phyloP scores from a whole-genome alignment of 2,329 filamentous ascomycete species.

The Paecilomyces formosus region DNA sequence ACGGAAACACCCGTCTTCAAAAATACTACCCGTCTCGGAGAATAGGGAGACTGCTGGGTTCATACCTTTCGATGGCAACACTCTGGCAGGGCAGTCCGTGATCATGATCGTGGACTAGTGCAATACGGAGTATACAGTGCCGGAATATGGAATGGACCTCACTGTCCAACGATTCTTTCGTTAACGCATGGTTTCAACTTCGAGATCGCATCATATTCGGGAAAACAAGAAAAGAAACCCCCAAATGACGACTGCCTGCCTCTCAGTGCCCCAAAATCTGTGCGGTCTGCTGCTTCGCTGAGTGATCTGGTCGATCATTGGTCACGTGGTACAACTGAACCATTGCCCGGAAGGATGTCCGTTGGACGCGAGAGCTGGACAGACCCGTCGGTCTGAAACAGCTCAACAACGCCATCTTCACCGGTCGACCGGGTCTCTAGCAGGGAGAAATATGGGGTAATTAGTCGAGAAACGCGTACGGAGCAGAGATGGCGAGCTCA shows the following conservation, averaged over 20 bases:
- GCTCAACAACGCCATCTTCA: not conserved
- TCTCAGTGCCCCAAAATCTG: not conserved
- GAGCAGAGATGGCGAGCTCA: not conserved
- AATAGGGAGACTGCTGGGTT: not conserved
- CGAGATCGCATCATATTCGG: not conserved
- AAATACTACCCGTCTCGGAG: not conserved
- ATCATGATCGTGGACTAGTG: not conserved
- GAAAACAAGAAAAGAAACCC: not conserved
- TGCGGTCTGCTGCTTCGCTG: not conserved
- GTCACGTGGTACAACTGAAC: not conserved
- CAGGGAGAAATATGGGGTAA: not conserved
- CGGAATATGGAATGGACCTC: not conserved
- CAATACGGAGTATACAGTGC: too few relatives aligned
- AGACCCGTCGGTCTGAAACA: not conserved
- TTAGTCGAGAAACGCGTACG: not conserved
- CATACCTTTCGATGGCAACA: not conserved
- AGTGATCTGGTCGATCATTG: not conserved
- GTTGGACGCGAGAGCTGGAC: not conserved
- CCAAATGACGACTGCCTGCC: not conserved
- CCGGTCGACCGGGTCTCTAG: not conserved
- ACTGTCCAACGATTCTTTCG: not conserved
- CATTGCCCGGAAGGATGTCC: not conserved
- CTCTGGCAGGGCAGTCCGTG: not conserved
- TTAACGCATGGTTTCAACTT: not conserved
- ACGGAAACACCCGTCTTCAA: not conserved